Evolutionary conservation across 2,329 filamentous ascomycete species (phyloP).

Genomic region (Scolecobasidium constrictum): DNA sequence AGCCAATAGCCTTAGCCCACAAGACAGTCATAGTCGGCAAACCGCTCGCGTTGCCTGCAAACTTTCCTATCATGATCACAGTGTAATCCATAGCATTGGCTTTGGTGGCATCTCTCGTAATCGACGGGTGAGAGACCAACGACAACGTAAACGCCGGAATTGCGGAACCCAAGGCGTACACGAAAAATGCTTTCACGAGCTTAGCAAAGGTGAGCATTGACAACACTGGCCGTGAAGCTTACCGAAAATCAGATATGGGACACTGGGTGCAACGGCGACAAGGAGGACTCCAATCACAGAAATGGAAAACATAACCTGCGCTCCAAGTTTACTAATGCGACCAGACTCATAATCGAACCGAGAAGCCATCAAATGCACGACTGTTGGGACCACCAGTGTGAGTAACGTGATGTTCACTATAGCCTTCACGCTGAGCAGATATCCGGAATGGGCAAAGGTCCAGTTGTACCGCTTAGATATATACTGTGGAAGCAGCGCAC

Average conservation of each 20-base stretch:
- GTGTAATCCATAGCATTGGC: conserved; percentile 22
- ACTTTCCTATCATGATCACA: conserved; percentile 26
- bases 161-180: conserved; percentile 27
- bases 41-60: conserved; percentile 23
- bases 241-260: conserved; percentile 14
- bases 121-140: conserved; percentile 21
- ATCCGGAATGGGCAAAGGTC: conserved; percentile 25
- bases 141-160: conserved; percentile 28
- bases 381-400: conserved; percentile 19
- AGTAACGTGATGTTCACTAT: conserved; percentile 24
- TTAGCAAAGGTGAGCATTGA: conserved; percentile 8
- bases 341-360: neutral
- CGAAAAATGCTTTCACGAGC: conserved; percentile 19
- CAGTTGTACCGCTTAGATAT: conserved; percentile 28
- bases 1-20: conserved; percentile 24
- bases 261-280: conserved; percentile 19
- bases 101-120: conserved; percentile 17
- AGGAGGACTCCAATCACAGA: conserved; percentile 23
- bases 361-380: neutral
- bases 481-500: conserved; percentile 26
- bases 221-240: neutral
- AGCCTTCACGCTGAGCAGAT: conserved; percentile 26
- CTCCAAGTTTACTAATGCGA: conserved; percentile 19
- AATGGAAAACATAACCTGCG: conserved; percentile 20
- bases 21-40: conserved; percentile 24